Evolutionary conservation across 2,329 filamentous ascomycete genomes (phyloP), one percentile per base, ranked within the genome.

Genomic region (Clonostachys chloroleuca): DNA sequence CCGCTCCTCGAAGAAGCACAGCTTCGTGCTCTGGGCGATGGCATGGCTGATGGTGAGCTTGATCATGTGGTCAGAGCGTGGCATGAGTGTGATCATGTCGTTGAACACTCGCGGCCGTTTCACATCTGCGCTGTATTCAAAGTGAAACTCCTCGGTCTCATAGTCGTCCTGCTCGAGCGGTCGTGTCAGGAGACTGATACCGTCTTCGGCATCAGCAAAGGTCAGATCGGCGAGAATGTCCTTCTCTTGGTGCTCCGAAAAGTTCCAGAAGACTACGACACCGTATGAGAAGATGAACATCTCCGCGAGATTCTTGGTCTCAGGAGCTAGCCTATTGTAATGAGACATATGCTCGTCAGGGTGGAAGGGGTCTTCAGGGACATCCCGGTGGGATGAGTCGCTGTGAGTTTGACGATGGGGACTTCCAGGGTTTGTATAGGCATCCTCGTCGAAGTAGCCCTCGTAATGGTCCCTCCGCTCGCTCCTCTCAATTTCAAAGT

Each of bases 261-360:
- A 96, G 65, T 99, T 99, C 94, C 94, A 99, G 64, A 99, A 96
- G 6, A 99, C 94, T 0, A 94, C 92, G 1, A 99, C 92, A 17
- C 94, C 94, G 61, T 99, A 99, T 14, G 89, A 92, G 66, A 95
- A 97, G 57, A 99, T 86, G 62, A 96, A 97, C 82, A 97, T 89
- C 68, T 99, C 94, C 40, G 89, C 92, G 61, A 95, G 90, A 47
- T 84, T 79, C 59, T 92, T 84, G 35, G 85, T 81, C 60, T 90
- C 83, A 6, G 87, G 80, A 1, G 80, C 80, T 20, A 89, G 76
- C 30, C 81, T 77, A 62, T 80, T 75, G 52, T 78, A 69, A 20
- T 80, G 69, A 59, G 76, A 74, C 49, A 73, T 57, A 40, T 71
- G 72, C 53, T 73, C 68, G 37, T 67, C 67, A n/a, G 62, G 61